Evolutionary conservation across 148 eudicot species (phyloP).

Genomic region (Polygonum maritimum): DNA sequence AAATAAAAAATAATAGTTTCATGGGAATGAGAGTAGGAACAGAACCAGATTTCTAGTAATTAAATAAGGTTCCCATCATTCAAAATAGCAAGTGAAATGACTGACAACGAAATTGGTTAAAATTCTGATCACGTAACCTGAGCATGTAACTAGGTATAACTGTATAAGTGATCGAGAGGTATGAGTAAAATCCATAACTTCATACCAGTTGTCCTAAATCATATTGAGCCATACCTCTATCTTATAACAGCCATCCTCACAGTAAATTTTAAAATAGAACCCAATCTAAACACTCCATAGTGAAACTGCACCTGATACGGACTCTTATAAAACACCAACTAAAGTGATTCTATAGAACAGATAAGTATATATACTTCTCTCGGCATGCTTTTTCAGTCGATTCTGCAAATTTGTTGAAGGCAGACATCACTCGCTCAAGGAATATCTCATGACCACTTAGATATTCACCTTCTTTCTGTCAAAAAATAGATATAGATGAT

Average conservation of each 20-base stretch:
- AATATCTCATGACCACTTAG: conserved; percentile 85
- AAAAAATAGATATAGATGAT: conserved; percentile 15
- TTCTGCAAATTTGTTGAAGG: conserved; percentile 92
- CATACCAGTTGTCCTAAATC: too few relatives aligned
- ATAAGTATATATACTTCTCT: conserved; percentile 49
- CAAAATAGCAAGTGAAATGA: not conserved
- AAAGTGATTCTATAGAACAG: not conserved
- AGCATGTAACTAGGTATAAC: too few relatives aligned
- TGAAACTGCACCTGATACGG: not conserved
- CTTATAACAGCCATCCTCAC: too few relatives aligned
- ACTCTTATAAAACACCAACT: not conserved
- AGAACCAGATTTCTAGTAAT: not conserved
- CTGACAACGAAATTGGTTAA: not conserved
- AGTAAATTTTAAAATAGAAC: too few relatives aligned
- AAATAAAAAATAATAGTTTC: not conserved
- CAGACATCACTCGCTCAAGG: conserved; percentile 60
- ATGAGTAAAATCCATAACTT: too few relatives aligned
- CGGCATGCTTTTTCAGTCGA: conserved; percentile 77
- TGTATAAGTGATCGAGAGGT: too few relatives aligned
- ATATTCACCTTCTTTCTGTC: conserved; percentile 91
- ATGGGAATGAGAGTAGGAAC: not conserved
- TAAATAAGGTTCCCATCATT: not conserved
- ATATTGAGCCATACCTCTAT: too few relatives aligned
- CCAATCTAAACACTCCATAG: not conserved
- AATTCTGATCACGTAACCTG: not conserved